phyloP scores from a whole-genome alignment of 495 filamentous ascomycete species.

The Haplographium delicatum region DNA sequence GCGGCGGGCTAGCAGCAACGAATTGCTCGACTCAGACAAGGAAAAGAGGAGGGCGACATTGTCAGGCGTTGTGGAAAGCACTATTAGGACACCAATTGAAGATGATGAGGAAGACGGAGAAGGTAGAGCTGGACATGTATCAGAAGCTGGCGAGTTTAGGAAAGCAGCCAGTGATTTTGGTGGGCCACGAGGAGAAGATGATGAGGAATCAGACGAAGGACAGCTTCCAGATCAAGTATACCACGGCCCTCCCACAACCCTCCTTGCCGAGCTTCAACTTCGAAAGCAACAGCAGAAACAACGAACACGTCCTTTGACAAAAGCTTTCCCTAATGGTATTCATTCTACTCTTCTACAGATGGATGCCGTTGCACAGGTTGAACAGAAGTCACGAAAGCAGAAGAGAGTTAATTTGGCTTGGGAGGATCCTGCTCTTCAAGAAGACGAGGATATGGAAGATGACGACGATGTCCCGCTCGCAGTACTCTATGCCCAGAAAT shows the following conservation, averaged over 20 bases:
- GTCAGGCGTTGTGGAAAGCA: slow-evolving; percentile 5
- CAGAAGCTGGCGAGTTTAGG: slow-evolving; percentile 13
- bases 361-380: slow-evolving; percentile 84
- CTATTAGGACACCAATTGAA: slow-evolving; percentile 19
- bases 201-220: slow-evolving; percentile 25
- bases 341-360: slow-evolving; percentile 86
- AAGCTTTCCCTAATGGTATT: slow-evolving; percentile 67
- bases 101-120: slow-evolving; percentile 32
- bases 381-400: slow-evolving; percentile 65
- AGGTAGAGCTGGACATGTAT: slow-evolving; percentile 10
- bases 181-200: slow-evolving; percentile 16
- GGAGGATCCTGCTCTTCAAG: slow-evolving; percentile 58
- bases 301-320: slow-evolving; percentile 63
- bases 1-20: slow-evolving; percentile 16
- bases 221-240: slow-evolving; percentile 39
- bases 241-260: slow-evolving; percentile 73
- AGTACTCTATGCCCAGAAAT: slow-evolving; percentile 63
- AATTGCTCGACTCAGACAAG: slow-evolving; percentile 14
- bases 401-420: slow-evolving; percentile 83
- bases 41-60: slow-evolving; percentile 15
- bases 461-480: slow-evolving; percentile 80
- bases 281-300: slow-evolving; percentile 79
- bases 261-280: slow-evolving; percentile 86
- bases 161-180: too few relatives aligned
- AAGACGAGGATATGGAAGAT: slow-evolving; percentile 44